Conservation (phyloP, 1,284 basidiomycete genomes). For the Pseudozyma hubeiensis region DNA sequence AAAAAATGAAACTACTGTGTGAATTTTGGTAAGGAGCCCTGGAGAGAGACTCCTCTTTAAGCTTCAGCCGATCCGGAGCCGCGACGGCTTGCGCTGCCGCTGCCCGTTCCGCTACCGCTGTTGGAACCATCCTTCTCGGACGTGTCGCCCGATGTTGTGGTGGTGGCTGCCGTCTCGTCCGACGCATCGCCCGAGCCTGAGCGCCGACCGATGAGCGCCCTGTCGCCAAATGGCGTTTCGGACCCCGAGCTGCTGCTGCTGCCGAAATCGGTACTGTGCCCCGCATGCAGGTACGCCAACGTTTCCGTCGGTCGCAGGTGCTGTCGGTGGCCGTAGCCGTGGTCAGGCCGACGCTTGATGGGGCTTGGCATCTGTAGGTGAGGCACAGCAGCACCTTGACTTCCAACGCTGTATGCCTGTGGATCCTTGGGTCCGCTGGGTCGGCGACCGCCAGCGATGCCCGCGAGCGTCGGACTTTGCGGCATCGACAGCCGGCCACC, state of each 20-base stretch:
- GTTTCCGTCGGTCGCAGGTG: constrained; percentile 43
- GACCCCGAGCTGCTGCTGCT: constrained; percentile 40
- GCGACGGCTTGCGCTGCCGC: constrained; percentile 40
- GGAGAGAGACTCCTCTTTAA: not conserved
- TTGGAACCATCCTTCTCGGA: constrained; percentile 51
- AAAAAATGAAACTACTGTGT: not conserved
- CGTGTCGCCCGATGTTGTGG: constrained; percentile 44
- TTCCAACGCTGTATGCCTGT: constrained; percentile 1
- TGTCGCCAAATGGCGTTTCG: constrained; percentile 38
- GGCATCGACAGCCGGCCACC: constrained; percentile 26
- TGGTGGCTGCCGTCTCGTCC: constrained; percentile 47
- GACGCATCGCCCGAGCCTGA: constrained; percentile 46
- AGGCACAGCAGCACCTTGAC: constrained; percentile 9
- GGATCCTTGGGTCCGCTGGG: constrained; percentile 22
- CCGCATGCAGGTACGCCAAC: constrained; percentile 34
- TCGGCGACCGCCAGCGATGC: constrained; percentile 15
- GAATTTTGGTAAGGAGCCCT: not conserved
- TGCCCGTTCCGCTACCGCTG: constrained; percentile 30
- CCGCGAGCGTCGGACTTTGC: constrained; percentile 23
- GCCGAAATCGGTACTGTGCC: constrained; percentile 40
- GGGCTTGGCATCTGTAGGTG: constrained; percentile 41
- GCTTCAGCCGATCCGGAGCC: constrained; percentile 40
- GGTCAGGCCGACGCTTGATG: constrained; percentile 48
- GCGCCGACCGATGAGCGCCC: constrained; percentile 28
- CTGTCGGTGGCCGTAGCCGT: constrained; percentile 53